Evolutionary conservation across 2,329 filamentous ascomycete genomes (phyloP), one percentile per base, ranked within the genome.

Genomic region (Aspergillus ruber): DNA sequence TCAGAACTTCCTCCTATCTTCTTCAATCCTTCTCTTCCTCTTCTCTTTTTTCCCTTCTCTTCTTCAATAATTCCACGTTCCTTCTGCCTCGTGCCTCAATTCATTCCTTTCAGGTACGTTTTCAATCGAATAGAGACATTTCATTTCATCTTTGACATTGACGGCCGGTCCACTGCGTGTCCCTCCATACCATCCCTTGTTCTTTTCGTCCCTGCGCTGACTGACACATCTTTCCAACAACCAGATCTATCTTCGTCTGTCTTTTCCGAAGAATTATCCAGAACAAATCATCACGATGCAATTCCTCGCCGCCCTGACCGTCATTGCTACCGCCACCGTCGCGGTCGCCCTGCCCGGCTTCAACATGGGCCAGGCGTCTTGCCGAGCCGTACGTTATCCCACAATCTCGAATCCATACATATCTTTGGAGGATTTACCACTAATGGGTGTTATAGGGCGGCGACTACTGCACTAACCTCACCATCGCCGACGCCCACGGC

Each of bases 221-320:
- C 33, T 35, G 33, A 35, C 33, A n/a, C 6, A 6, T 36, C n/a
- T 15, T n/a, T 18, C 17, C n/a, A 36, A n/a, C 17, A 39, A 39
- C 7, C 15, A 20, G 15, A 17, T 18, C 33, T 18, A 36, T 36
- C 33, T 36, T 36, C 33, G n/a, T 17, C 33, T 8, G 17, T n/a
- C 33, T 2, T 17, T 29, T 29, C 23, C 25, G 10, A 29, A 29
- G 9, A 29, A 29, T n/a, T 15, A 17, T 36, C n/a, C n/a, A 36
- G 17, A 17, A 15, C 5, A 21, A 21, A 39, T 2, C 9, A 39
- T 12, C 36, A 39, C 17, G 21, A 55, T 55, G 50, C 53, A 47
- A 33, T 49, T 53, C 46, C 20, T 55, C 42, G 27, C 48, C 13
- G 33, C 43, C 33, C 12, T 51, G 43, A 38, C 48, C 38, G 27